Conservation (phyloP, 208 protist genomes). For the Acanthamoeba culbertsoni region DNA sequence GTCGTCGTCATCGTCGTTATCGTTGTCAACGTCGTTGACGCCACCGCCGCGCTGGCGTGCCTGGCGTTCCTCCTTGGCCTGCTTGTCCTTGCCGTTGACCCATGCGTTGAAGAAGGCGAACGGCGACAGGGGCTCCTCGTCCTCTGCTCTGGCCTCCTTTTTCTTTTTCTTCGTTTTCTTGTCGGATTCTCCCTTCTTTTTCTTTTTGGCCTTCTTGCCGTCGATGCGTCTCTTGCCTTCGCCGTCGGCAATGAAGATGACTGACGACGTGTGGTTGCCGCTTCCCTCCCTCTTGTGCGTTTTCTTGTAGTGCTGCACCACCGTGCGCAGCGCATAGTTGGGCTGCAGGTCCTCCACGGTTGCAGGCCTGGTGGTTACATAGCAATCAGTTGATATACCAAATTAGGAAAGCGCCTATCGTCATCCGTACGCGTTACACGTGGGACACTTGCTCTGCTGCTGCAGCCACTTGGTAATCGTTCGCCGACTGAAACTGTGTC, state of each 20-base stretch:
- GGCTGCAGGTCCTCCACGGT: not conserved
- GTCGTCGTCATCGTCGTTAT: not conserved
- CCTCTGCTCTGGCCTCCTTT: not conserved
- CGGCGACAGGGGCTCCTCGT: not conserved
- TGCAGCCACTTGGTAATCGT: slow-evolving; percentile 9
- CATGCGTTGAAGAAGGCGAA: slow-evolving; percentile 48
- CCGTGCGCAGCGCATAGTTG: not conserved
- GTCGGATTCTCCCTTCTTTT: not conserved
- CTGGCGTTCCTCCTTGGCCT: slow-evolving; percentile 33
- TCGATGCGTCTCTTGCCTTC: too few relatives aligned
- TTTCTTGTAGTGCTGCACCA: slow-evolving; percentile 35
- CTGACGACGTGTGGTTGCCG: not conserved
- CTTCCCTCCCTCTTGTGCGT: not conserved
- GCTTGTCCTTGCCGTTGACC: slow-evolving; percentile 32
- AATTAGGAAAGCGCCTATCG: not conserved
- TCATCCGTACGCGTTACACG: not conserved
- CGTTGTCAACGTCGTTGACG: not conserved
- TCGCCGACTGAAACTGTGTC: slow-evolving; percentile 4
- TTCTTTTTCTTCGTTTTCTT: not conserved
- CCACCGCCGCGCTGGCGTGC: not conserved
- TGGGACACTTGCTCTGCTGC: slow-evolving; percentile 14
- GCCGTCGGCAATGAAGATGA: not conserved
- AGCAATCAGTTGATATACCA: not conserved
- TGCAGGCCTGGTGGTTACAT: not conserved
- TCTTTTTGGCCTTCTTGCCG: too few relatives aligned